These are phyloP conservation scores for Crithidia thermophila DNA, from an alignment of 208 protist genomes.

Conservation along the genomic window DNA sequence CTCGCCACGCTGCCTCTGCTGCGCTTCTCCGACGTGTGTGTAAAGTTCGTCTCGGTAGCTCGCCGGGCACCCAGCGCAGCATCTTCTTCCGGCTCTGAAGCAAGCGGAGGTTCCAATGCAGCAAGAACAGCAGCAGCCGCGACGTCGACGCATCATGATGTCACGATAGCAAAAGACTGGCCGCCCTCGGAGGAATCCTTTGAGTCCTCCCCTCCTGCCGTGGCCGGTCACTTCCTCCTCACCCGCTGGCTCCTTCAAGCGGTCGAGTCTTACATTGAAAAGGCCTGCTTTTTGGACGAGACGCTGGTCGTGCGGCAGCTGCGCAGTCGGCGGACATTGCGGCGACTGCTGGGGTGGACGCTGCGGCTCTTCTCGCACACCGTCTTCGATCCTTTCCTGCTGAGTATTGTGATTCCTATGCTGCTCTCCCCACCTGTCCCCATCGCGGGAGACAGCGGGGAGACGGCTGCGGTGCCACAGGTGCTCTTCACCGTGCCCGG, in stretches of 20 bases:
- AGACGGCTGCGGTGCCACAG: constrained; percentile 7
- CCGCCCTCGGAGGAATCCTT: constrained; percentile 26
- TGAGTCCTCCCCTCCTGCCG: constrained; percentile 5
- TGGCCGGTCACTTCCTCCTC: constrained; percentile 35
- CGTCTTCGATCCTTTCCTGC: constrained; percentile 64
- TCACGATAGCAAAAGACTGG: constrained; percentile 5
- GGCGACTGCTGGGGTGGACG: constrained; percentile 56
- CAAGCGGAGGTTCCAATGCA: too few species aligned
- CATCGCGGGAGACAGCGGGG: not conserved
- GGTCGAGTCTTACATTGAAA: constrained; percentile 53
- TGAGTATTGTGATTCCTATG: constrained; percentile 64
- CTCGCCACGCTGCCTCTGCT: constrained; percentile 64
- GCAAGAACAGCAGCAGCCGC: not conserved
- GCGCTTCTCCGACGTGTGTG: constrained; percentile 42
- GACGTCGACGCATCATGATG: constrained; percentile 7
- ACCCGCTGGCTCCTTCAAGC: constrained; percentile 42
- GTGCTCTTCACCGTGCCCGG: constrained; percentile 48
- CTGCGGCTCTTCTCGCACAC: constrained; percentile 63
- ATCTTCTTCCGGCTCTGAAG: too few species aligned
- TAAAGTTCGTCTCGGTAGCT: not conserved
- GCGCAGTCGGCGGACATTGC: constrained; percentile 59
- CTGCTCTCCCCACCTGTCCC: constrained; percentile 40
- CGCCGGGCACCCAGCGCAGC: not conserved
- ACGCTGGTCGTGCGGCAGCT: constrained; percentile 73
- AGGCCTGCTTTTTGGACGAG: constrained; percentile 62